Evolutionary conservation across 106 monocot species (phyloP).

Genomic region (Gastrodia elata): DNA sequence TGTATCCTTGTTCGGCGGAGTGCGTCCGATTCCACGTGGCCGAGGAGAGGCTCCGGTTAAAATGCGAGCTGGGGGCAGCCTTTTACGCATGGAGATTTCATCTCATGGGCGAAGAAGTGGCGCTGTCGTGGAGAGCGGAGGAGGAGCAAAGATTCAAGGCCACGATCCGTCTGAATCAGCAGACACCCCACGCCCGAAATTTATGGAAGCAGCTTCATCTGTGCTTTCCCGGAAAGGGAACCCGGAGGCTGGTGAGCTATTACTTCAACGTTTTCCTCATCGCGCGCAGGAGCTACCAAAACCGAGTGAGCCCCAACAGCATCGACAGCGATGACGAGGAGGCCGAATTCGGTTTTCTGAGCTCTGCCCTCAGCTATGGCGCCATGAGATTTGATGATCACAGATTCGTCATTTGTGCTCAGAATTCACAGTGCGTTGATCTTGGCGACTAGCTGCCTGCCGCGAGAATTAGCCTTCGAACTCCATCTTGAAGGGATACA

Average conservation of each 20-base stretch:
- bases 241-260: conserved; percentile 59
- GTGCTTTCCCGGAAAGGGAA: conserved; percentile 37
- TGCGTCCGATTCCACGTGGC: conserved; percentile 82
- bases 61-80: conserved; percentile 49
- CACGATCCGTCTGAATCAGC: conserved; percentile 19
- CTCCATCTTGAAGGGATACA: neutral
- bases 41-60: conserved; percentile 56
- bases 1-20: conserved; percentile 37
- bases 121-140: conserved; percentile 73
- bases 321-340: conserved; percentile 91
- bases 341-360: conserved; percentile 45
- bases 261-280: conserved; percentile 86
- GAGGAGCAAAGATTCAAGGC: conserved; percentile 67
- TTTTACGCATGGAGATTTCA: conserved; percentile 67
- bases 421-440: conserved; percentile 62
- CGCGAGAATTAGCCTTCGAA: neutral
- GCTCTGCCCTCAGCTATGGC: conserved; percentile 32
- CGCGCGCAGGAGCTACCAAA: conserved; percentile 67
- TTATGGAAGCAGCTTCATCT: conserved; percentile 50
- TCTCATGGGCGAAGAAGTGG: conserved; percentile 86
- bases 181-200: conserved; percentile 13
- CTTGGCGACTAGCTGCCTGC: conserved; percentile 25
- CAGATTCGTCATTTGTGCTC: conserved; percentile 24
- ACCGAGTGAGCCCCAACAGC: conserved; percentile 41
- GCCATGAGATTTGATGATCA: conserved; percentile 11